phyloP scores from a whole-genome alignment of 106 monocot species.

The Posidonia australis region DNA sequence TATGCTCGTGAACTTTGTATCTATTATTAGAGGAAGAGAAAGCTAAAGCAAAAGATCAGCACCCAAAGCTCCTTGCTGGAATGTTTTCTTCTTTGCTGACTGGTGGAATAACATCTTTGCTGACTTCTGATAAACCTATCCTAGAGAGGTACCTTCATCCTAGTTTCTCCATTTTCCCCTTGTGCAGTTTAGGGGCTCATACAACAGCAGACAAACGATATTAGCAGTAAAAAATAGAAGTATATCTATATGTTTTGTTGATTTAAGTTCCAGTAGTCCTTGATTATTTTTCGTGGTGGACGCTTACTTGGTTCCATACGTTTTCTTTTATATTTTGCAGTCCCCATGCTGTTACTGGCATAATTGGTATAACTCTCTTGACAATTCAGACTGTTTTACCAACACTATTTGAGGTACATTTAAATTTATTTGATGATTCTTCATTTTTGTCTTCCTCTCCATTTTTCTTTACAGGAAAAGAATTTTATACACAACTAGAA shows the following conservation, averaged over 20 bases:
- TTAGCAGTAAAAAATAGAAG: too few species aligned
- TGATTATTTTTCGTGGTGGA: too few species aligned
- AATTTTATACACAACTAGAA: too few species aligned
- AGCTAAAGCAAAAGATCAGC: slow-evolving; percentile 85
- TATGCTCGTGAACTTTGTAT: too few species aligned
- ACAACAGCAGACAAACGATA: too few species aligned
- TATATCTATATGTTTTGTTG: too few species aligned
- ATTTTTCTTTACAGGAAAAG: too few species aligned
- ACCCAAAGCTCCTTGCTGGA: slow-evolving; percentile 81
- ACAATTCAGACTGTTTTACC: slow-evolving; percentile 74
- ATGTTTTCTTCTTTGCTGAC: slow-evolving; percentile 97
- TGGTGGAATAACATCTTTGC: slow-evolving; percentile 71
- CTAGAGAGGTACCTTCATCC: slow-evolving; percentile 58
- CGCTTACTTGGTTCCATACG: too few species aligned
- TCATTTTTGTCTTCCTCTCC: neutral
- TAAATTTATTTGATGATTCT: neutral
- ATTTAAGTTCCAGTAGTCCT: neutral
- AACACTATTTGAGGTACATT: slow-evolving; percentile 60
- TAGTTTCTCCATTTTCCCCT: too few species aligned
- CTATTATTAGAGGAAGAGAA: slow-evolving; percentile 66
- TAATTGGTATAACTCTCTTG: slow-evolving; percentile 62
- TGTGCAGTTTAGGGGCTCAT: too few species aligned
- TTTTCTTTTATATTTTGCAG: slow-evolving; percentile 23
- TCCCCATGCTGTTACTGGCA: slow-evolving; percentile 78
- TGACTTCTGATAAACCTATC: slow-evolving; percentile 78